Percentiles rank a stretch among this genome's conserved stretches.
These are phyloP conservation scores for Corylus avellana DNA, from an alignment of 306 rosid genomes.

Conservation along the genomic window DNA sequence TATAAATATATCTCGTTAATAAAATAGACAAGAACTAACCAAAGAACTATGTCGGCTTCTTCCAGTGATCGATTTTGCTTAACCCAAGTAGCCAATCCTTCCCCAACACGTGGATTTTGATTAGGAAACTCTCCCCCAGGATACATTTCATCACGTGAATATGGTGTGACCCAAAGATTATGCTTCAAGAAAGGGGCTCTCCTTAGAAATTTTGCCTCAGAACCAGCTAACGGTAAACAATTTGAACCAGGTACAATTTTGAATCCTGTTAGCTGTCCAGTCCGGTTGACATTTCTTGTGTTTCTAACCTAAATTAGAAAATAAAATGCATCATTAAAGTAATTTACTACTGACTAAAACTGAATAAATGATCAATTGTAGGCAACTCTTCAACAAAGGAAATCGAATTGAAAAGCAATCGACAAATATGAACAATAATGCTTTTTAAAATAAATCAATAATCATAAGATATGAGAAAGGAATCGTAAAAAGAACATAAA, in stretches of 20 bases:
- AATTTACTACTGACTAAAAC: background rate
- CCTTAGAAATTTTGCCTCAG: slow-evolving; percentile 79
- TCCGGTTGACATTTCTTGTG: slow-evolving; percentile 77
- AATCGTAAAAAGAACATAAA: background rate
- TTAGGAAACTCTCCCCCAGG: slow-evolving; percentile 86
- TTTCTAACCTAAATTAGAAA: slow-evolving; percentile 58
- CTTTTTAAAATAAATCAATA: background rate
- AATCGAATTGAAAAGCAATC: background rate
- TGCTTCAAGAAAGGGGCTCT: slow-evolving; percentile 85
- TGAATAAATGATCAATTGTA: background rate
- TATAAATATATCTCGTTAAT: background rate
- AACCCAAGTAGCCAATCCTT: slow-evolving; percentile 84
- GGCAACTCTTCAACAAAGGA: background rate
- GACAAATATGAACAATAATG: background rate
- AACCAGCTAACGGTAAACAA: slow-evolving; percentile 77
- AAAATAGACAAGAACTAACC: slow-evolving; percentile 47
- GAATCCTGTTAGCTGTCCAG: slow-evolving; percentile 77
- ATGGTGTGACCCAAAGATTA: slow-evolving; percentile 84
- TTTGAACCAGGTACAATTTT: slow-evolving; percentile 83
- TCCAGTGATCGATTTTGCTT: slow-evolving; percentile 66
- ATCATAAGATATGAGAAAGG: background rate
- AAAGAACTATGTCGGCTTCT: slow-evolving; percentile 81
- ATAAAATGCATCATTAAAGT: background rate
- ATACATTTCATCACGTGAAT: slow-evolving; percentile 58
- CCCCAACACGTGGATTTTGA: slow-evolving; percentile 79